These are phyloP conservation scores for Claviceps purpurea DNA, from an alignment of 2,329 filamentous ascomycete genomes.

Conservation along the genomic window DNA sequence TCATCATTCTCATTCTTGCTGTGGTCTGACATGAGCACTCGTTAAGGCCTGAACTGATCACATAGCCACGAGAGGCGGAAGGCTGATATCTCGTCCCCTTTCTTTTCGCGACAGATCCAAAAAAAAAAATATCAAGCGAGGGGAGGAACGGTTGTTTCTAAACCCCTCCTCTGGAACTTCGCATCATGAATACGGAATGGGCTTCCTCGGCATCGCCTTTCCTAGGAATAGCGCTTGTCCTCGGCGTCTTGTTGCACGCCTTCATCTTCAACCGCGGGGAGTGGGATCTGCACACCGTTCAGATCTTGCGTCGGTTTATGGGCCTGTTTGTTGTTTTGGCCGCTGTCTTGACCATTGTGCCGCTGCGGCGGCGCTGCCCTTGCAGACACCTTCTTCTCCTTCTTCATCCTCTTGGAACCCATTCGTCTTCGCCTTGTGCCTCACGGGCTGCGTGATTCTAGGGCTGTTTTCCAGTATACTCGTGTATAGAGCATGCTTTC, in stretches of 20 bases:
- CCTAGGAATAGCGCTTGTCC: conserved; percentile 20
- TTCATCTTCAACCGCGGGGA: conserved; percentile 14
- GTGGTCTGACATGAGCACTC: too few relatives aligned
- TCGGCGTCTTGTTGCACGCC: conserved; percentile 8
- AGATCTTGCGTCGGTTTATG: neutral
- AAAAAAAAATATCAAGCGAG: too few relatives aligned
- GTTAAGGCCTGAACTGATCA: too few relatives aligned
- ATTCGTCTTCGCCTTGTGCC: neutral
- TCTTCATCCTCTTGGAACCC: neutral
- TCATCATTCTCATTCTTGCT: too few relatives aligned
- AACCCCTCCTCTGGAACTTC: too few relatives aligned
- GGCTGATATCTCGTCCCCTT: neutral
- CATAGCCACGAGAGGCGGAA: too few relatives aligned
- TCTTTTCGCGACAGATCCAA: neutral
- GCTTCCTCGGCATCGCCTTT: neutral
- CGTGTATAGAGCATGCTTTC: conserved; percentile 12
- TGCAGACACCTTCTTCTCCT: neutral
- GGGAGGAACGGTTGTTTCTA: too few relatives aligned
- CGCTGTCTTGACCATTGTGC: neutral
- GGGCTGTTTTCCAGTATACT: conserved; percentile 8
- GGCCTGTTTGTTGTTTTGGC: neutral
- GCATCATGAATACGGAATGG: neutral
- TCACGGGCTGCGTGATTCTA: neutral
- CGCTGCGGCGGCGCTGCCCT: too few relatives aligned
- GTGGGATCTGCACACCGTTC: conserved; percentile 11